phyloP scores from a whole-genome alignment of 805 yeast species.

The Komagataella ulmi region DNA sequence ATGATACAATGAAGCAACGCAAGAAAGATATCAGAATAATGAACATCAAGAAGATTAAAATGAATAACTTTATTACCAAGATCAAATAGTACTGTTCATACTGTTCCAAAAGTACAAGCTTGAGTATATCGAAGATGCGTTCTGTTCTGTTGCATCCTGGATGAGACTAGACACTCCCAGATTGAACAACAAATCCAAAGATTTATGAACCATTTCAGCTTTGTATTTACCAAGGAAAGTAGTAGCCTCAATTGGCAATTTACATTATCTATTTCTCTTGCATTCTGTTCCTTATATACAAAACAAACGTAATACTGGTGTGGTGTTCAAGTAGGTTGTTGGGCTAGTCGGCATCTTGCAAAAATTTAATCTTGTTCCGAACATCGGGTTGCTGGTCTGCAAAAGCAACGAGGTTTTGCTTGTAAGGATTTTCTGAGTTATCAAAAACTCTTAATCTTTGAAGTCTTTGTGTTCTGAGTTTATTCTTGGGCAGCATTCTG shows the following conservation, averaged over 20 bases:
- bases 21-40: conserved; percentile 55
- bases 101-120: background rate
- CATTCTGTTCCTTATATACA: background rate
- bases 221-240: too few relatives aligned
- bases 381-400: conserved; percentile 62
- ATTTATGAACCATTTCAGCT: too few relatives aligned
- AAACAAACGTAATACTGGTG: background rate
- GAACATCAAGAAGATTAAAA: conserved; percentile 60
- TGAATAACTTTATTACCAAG: conserved; percentile 62
- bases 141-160: background rate
- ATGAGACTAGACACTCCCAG: background rate
- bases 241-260: background rate
- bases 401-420: conserved; percentile 69
- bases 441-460: conserved; percentile 81
- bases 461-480: conserved; percentile 62
- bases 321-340: background rate
- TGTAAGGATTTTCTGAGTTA: conserved; percentile 80
- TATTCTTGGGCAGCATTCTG: conserved; percentile 93
- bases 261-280: too few relatives aligned
- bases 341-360: conserved; percentile 10
- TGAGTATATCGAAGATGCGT: background rate
- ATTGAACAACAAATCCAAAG: too few relatives aligned
- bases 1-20: conserved; percentile 51
- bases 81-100: conserved; percentile 15
- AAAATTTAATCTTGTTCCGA: conserved; percentile 24